phyloP scores from a whole-genome alignment of 192 early-diverging fungal genomes.

The Backusella parvicylindrica region DNA sequence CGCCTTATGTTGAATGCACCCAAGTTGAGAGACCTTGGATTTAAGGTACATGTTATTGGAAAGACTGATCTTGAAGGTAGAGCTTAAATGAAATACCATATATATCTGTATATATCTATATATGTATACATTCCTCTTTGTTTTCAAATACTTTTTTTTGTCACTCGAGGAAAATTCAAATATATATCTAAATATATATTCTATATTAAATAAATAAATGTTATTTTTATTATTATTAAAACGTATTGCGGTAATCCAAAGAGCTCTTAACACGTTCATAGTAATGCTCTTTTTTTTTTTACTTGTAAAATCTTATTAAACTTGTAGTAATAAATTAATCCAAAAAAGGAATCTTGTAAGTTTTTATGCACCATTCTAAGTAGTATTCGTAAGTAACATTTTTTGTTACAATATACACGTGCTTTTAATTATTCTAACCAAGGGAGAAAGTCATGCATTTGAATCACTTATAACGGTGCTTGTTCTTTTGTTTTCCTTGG shows the following conservation, averaged over 20 bases:
- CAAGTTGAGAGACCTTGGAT: constrained; percentile 72
- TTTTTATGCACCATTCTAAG: not conserved
- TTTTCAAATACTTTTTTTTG: not conserved
- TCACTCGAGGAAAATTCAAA: not conserved
- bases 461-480: too few species aligned
- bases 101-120: not conserved
- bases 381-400: too few species aligned
- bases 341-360: not conserved
- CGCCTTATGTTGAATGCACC: constrained; percentile 70
- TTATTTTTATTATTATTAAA: too few species aligned
- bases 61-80: constrained; percentile 34
- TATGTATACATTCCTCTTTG: not conserved
- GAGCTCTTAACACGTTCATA: not conserved
- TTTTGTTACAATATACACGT: too few species aligned
- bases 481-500: too few species aligned
- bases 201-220: not conserved
- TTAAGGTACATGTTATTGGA: constrained; percentile 70
- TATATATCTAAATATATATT: not conserved
- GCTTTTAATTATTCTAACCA: too few species aligned
- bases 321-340: too few species aligned
- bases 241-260: not conserved
- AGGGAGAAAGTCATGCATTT: too few species aligned
- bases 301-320: too few species aligned
- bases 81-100: not conserved
- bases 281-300: not conserved